Conservation (phyloP, 1,139 yeast genomes). For the Pichia cactophila region DNA sequence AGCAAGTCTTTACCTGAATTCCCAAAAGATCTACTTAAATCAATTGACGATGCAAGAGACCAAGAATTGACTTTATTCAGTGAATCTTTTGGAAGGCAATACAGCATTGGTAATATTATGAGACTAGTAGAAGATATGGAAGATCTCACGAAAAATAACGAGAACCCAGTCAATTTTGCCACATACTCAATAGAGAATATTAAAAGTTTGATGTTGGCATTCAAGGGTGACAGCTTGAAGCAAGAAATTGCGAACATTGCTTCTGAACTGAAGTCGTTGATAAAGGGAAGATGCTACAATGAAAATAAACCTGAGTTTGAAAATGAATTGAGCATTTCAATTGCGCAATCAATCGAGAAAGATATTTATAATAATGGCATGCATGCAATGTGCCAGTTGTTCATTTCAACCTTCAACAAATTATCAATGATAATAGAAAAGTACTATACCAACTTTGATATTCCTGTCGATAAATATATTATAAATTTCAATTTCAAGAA, state of each 20-base stretch:
- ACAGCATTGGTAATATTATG: conserved; percentile 49
- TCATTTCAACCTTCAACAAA: conserved; percentile 35
- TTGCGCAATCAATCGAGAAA: conserved; percentile 39
- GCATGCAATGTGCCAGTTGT: conserved; percentile 33
- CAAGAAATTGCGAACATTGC: conserved; percentile 50
- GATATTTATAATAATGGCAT: conserved; percentile 39
- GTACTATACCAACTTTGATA: conserved; percentile 37
- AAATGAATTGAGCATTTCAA: conserved; percentile 22
- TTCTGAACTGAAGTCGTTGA: conserved; percentile 52
- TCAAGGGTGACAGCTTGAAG: conserved; percentile 52
- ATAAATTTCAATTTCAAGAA: conserved; percentile 28
- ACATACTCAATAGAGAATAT: conserved; percentile 56
- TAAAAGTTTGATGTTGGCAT: conserved; percentile 47
- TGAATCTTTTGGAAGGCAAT: conserved; percentile 17
- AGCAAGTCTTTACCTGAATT: conserved; percentile 18
- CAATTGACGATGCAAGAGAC: conserved; percentile 23
- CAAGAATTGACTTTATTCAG: conserved; percentile 20
- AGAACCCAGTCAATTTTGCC: conserved; percentile 51
- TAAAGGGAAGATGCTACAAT: conserved; percentile 29
- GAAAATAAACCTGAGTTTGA: conserved; percentile 24
- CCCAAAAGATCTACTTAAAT: conserved; percentile 18
- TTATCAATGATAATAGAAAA: conserved; percentile 35
- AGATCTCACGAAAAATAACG: conserved; percentile 35
- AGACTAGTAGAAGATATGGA: conserved; percentile 64
- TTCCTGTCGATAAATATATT: conserved; percentile 26